phyloP scores from a whole-genome alignment of 1,139 yeast species.

The Scheffersomyces cryptocercus region DNA sequence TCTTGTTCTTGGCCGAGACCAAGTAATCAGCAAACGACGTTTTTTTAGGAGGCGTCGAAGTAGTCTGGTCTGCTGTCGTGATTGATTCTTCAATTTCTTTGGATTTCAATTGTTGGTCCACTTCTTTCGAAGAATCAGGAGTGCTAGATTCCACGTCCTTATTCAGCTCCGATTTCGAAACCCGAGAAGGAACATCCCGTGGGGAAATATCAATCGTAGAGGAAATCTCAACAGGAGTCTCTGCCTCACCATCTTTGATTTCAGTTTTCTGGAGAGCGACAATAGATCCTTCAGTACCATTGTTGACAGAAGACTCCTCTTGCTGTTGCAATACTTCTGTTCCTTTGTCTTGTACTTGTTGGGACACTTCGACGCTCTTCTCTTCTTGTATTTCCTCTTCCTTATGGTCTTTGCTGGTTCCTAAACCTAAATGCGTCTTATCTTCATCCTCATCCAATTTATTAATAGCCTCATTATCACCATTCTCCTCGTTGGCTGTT shows the following conservation, averaged over 20 bases:
- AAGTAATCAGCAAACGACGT: slow-evolving; percentile 17
- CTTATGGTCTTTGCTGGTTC: not conserved
- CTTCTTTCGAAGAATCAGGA: too few relatives aligned
- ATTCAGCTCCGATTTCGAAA: too few relatives aligned
- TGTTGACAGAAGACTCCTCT: not conserved
- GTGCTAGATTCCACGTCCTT: too few relatives aligned
- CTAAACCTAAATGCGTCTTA: not conserved
- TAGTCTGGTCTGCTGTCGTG: not conserved
- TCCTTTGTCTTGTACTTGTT: not conserved
- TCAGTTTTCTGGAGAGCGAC: not conserved
- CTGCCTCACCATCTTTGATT: too few relatives aligned
- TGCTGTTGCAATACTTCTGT: not conserved
- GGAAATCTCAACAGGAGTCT: too few relatives aligned
- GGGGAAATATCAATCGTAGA: too few relatives aligned
- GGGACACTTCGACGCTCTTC: not conserved
- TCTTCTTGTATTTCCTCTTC: not conserved
- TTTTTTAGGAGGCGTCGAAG: slow-evolving; percentile 2
- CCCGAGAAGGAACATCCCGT: too few relatives aligned
- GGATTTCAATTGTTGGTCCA: too few relatives aligned
- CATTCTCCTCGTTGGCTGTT: not conserved
- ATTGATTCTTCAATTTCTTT: too few relatives aligned
- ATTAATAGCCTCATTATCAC: not conserved
- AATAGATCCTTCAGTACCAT: not conserved
- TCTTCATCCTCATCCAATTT: not conserved
- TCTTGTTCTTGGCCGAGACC: slow-evolving; percentile 10